Conservation (phyloP, 306 rosid species). For the Begonia loranthoides region DNA sequence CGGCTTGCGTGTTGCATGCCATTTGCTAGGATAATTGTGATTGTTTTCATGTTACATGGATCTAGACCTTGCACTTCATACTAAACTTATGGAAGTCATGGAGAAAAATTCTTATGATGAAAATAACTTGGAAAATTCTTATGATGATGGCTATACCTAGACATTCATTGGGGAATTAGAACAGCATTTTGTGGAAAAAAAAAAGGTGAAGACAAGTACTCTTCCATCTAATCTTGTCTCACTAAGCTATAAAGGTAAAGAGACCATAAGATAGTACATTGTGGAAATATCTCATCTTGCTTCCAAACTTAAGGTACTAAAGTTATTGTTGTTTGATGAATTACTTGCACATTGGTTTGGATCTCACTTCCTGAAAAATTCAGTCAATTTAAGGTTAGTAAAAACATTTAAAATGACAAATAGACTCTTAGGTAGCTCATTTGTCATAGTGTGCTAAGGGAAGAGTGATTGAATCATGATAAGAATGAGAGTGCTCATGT, state of each 20-base stretch:
- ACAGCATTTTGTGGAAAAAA: too few relatives aligned
- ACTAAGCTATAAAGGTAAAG: background rate
- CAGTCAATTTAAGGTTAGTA: background rate
- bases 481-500: slow-evolving; percentile 6
- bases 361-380: background rate
- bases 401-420: background rate
- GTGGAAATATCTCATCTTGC: too few relatives aligned
- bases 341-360: background rate
- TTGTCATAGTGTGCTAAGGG: slow-evolving; percentile 1
- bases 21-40: too few relatives aligned
- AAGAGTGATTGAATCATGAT: background rate
- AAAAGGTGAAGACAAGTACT: background rate
- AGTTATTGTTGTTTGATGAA: background rate
- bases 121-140: too few relatives aligned
- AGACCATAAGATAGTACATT: background rate
- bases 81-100: too few relatives aligned
- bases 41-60: too few relatives aligned
- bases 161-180: too few relatives aligned
- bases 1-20: too few relatives aligned
- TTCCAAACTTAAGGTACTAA: slow-evolving; percentile 12
- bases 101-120: too few relatives aligned
- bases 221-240: background rate
- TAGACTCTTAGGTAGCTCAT: slow-evolving; percentile 3
- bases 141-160: too few relatives aligned
- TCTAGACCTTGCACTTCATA: too few relatives aligned